phyloP scores from a whole-genome alignment of 2,329 filamentous ascomycete species.

The Aspergillus phoenicis region DNA sequence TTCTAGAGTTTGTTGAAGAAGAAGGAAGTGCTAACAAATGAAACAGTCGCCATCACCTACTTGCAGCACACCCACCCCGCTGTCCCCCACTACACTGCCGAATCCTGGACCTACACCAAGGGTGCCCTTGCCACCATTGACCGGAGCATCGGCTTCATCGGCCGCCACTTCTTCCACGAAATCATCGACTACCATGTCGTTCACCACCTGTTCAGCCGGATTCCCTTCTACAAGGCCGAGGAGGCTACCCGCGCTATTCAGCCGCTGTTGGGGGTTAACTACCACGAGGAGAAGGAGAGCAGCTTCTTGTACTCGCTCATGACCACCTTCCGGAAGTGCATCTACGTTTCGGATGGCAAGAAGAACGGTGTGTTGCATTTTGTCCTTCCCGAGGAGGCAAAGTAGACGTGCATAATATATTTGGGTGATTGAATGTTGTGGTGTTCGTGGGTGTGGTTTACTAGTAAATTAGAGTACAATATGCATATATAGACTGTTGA shows the following conservation, averaged over 20 bases:
- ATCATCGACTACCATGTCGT: constrained; percentile 68
- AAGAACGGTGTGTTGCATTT: constrained; percentile 26
- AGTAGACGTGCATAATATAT: not conserved
- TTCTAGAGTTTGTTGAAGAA: not conserved
- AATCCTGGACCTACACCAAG: constrained; percentile 64
- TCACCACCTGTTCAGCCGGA: constrained; percentile 64
- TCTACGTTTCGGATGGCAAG: constrained; percentile 47
- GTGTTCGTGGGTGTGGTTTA: not conserved
- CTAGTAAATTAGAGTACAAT: not conserved
- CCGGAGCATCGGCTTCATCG: constrained; percentile 66
- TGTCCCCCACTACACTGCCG: constrained; percentile 61
- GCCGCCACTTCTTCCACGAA: constrained; percentile 66
- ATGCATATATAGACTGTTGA: not conserved
- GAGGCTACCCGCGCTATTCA: constrained; percentile 61
- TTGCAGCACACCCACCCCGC: constrained; percentile 69
- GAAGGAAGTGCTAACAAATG: not conserved
- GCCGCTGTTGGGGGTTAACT: constrained; percentile 59
- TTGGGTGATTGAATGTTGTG: not conserved
- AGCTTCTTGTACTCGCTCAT: constrained; percentile 52
- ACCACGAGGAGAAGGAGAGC: constrained; percentile 42
- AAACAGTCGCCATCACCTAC: constrained; percentile 70
- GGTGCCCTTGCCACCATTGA: constrained; percentile 66
- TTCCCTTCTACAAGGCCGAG: constrained; percentile 64
- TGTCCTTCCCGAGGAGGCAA: constrained; percentile 16
- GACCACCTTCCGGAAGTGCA: constrained; percentile 51